Evolutionary conservation across 345 rosid species (phyloP).

Genomic region (Isatis tinctoria): DNA sequence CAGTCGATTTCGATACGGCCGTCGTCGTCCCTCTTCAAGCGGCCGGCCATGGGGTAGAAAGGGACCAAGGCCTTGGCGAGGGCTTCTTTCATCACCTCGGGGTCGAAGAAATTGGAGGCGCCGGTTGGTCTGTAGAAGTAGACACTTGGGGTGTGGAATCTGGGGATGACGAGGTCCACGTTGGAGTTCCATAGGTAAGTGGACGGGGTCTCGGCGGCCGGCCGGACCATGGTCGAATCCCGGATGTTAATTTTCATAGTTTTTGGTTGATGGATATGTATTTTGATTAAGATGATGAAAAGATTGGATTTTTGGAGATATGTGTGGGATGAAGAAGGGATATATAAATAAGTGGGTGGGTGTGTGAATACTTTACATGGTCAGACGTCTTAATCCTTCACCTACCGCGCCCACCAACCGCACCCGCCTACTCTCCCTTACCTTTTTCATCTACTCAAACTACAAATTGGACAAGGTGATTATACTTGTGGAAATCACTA

Average conservation of each 20-base stretch:
- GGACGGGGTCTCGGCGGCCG: constrained; percentile 62
- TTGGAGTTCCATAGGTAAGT: constrained; percentile 75
- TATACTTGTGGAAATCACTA: too few relatives aligned
- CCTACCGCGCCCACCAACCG: constrained; percentile 36
- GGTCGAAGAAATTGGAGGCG: constrained; percentile 60
- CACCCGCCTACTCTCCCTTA: constrained; percentile 19
- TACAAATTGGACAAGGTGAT: too few relatives aligned
- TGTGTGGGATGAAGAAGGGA: background rate
- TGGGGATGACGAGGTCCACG: constrained; percentile 83
- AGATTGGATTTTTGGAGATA: background rate
- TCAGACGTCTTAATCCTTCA: constrained; percentile 26
- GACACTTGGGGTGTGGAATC: constrained; percentile 91
- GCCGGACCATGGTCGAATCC: constrained; percentile 69
- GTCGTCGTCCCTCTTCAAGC: constrained; percentile 57
- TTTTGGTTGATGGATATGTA: background rate
- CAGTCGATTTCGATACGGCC: constrained; percentile 96
- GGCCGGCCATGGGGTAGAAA: constrained; percentile 96
- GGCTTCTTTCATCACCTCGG: constrained; percentile 55
- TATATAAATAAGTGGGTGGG: constrained; percentile 12
- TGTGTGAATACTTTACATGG: background rate
- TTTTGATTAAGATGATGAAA: background rate
- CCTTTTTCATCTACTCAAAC: constrained; percentile 12
- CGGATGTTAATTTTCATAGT: constrained; percentile 60
- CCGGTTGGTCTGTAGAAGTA: constrained; percentile 81
- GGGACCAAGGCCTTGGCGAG: constrained; percentile 73